Evolutionary conservation across 2,329 filamentous ascomycete genomes (phyloP), one percentile per base, ranked within the genome.

Genomic region (Chaetothyriales sp.): DNA sequence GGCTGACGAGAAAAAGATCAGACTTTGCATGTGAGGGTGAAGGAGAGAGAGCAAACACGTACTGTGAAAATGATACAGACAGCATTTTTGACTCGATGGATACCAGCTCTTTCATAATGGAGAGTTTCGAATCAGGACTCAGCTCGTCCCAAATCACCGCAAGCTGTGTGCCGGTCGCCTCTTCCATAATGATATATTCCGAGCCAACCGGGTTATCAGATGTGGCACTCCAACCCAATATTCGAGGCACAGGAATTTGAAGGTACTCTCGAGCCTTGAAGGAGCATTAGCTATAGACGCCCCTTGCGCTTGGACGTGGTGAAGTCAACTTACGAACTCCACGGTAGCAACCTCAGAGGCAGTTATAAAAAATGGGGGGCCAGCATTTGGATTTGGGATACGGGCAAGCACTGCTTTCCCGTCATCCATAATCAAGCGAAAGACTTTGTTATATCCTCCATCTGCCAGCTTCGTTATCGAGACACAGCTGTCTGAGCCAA

Each of bases 21-120:
- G 29, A 37, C 8, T 37, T 10, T 10, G 29, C 13, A n/a, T n/a
- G n/a, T n/a, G n/a, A n/a, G n/a, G n/a, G n/a, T n/a, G n/a, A n/a
- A n/a, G n/a, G n/a, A n/a, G 3, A 2, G 8, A 10, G 29, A 10
- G 2, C 48, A 25, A 46, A 47, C 33, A 54, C 60, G 50, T 57
- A 70, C 67, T 58, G 49, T 43, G 61, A 63, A 44, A 70, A 67
- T 25, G 62, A 64, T 15, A 67, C 47, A 2, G 64, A 65, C 20
- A 67, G 55, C 50, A 70, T 59, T 53, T 69, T 55, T 13, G 61
- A 60, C 59, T 70, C 62, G 5, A 70, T 61, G 2, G 49, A 45
- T 5, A 70, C 61, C n/a, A 72, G 44, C 25, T 67, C 64, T 43
- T 66, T 56, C 29, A 37, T 37, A 5, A 37, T 13, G 13, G 29